phyloP scores from a whole-genome alignment of 768 basidiomycete genomes.

The Pisolithus orientalis region DNA sequence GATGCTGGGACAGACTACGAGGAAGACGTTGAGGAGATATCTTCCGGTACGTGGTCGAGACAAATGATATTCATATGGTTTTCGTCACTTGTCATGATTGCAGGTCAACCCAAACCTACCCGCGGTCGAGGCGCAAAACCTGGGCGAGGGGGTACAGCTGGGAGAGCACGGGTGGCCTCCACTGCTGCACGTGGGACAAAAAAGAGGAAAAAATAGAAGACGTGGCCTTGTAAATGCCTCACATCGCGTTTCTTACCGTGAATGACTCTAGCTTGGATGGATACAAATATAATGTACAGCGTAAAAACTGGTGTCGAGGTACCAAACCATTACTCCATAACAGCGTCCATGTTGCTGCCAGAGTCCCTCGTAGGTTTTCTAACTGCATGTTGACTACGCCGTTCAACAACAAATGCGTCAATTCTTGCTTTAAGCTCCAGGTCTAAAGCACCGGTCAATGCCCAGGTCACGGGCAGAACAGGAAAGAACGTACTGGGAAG shows the following conservation, averaged over 20 bases:
- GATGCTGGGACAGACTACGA: conserved; percentile 68
- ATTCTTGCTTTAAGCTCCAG: conserved; percentile 69
- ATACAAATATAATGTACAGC: not conserved
- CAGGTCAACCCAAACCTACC: conserved; percentile 13
- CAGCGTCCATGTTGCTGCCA: conserved; percentile 27
- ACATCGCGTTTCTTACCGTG: not conserved
- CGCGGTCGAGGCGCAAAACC: conserved; percentile 23
- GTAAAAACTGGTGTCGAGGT: not conserved
- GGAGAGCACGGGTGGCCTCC: conserved; percentile 22
- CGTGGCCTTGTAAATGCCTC: not conserved
- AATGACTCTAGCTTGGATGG: not conserved
- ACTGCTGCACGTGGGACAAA: conserved; percentile 18
- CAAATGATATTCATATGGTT: not conserved
- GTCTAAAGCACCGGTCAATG: conserved; percentile 35
- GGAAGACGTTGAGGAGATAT: conserved; percentile 63
- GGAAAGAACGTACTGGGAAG: conserved; percentile 51
- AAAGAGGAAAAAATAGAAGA: conserved; percentile 27
- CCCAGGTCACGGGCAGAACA: not conserved
- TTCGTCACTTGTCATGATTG: conserved; percentile 14
- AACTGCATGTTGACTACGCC: conserved; percentile 34
- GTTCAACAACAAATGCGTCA: conserved; percentile 59
- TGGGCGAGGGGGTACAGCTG: conserved; percentile 18
- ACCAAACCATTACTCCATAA: conserved; percentile 12
- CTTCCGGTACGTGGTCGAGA: conserved; percentile 42
- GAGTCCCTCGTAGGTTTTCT: conserved; percentile 19